Evolutionary conservation across 805 yeast genomes (phyloP), one percentile per base, ranked within the genome.

Genomic region (Cyberlindnera xishuangbannaensis): DNA sequence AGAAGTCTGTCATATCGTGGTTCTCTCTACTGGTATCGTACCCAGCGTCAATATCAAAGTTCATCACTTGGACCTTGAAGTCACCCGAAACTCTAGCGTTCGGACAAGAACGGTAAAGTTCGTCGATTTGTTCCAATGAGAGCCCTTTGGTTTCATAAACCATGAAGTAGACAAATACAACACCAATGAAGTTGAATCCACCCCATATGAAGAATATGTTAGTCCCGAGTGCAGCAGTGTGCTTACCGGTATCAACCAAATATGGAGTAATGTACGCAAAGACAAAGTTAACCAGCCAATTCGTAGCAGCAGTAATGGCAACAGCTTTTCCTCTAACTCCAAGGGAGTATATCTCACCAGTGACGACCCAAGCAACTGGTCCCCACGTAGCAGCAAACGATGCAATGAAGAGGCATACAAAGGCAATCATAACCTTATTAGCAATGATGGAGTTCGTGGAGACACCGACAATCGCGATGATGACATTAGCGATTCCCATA

Each of bases 311-410:
- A 18, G 84, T 73, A 17, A 83, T 55, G 8, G 92, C 76, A 17
- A 82, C 82, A 11, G 88, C 82, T 53, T 78, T 78, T 43, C 83
- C 86, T 51, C 94, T 70, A 19, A 83, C 75, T 29, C 85, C 75
- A 33, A 83, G 63, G 17, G 85, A 78, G 54, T 71, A 83, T 29
- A 82, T 66, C 55, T 76, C 82, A 32, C 78, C 77, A 18, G 73
- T 69, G 18, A 73, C 58, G 15, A 76, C 92, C 92, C 92, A 83
- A 13, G 73, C 78, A 21, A 74, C 71, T 10, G 90, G 90, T 44
- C 90, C 94, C 92, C 92, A 83, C 5, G 86, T 71, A 7, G 84
- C 67, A 1, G 92, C 87, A 57, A 80, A 83, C 33, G 78, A 73
- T 3, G 85, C 83, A 48, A 83, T 83, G 49, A 83, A 83, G 2